Evolutionary conservation across 208 protist species (phyloP), one percentile per base, ranked within the genome.

Genomic region (Leishmania arabica): DNA sequence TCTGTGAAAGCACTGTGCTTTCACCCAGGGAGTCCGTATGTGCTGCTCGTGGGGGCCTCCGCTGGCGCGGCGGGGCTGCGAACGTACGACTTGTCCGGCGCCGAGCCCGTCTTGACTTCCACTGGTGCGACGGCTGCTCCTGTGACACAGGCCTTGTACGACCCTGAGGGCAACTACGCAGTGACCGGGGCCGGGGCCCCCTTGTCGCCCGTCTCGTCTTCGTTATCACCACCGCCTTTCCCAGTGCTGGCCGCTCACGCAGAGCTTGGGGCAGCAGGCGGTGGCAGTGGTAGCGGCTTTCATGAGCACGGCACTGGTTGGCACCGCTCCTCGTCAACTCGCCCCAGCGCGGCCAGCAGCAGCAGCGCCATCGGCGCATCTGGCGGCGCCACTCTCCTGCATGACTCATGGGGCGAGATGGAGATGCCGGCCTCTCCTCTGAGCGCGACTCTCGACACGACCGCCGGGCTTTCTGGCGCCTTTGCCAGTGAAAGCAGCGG

Each of bases 101-200:
- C 89, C 0, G 65, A 71, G 7, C 83, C 89, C 7, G 42, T 78
- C 24, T 77, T 90, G 45, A 53, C 68, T 42, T 90, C 83, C 79
- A 56, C 77, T 54, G 88, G 84, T 6, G 71, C 80, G 40, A 95
- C 89, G 1, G 77, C 84, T 1, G 90, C 89, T 37, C 81, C 86
- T 40, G 88, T 89, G 37, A 93, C 90, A 66, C 93, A 97, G 83
- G 85, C 85, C 60, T 66, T 95, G 40, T 97, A 94, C 85, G 90
- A 91, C 13, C 93, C 93, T 4, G 93, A 94, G 49, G 93, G 93
- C 40, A 65, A 85, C 37, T 88, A 89, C 79, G 75, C 94, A 19
- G 85, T 97, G 24, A 95, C 90, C 45, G 83, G 87, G 9, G 89
- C 92, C 27, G 93, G 91, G 42, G 54, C 66, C 13, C 74, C 83